These are phyloP conservation scores for Penicillium canariense DNA, from an alignment of 495 filamentous ascomycete genomes.

Conservation along the genomic window DNA sequence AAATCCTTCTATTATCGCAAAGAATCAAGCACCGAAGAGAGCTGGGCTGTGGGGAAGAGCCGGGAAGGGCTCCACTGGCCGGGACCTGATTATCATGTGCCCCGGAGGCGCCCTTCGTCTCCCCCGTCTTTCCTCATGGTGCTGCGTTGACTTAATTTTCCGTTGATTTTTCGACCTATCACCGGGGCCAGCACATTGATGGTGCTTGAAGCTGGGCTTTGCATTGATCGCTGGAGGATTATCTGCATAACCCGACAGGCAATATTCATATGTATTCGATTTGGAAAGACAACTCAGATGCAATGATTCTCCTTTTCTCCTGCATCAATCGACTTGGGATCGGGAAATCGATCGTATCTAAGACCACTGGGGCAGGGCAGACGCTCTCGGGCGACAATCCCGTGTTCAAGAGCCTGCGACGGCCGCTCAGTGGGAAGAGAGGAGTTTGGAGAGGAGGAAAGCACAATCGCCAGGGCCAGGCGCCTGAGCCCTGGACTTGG, in stretches of 20 bases:
- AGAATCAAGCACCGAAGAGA: not conserved
- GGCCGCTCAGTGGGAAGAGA: not conserved
- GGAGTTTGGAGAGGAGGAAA: too few relatives aligned
- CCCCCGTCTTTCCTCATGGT: constrained; percentile 1
- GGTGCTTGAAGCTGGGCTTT: not conserved
- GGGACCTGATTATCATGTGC: not conserved
- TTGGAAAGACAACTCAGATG: not conserved
- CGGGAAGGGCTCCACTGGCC: not conserved
- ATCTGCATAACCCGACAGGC: not conserved
- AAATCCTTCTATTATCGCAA: not conserved
- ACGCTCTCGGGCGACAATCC: not conserved
- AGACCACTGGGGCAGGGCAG: not conserved
- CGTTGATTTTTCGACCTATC: not conserved
- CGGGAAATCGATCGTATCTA: not conserved
- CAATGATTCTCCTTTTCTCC: not conserved
- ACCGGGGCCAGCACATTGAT: not conserved
- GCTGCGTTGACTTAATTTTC: not conserved
- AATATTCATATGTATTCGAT: not conserved
- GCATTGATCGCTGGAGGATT: not conserved
- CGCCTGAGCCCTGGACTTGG: not conserved
- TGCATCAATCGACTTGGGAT: constrained; percentile 3
- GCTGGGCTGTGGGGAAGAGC: not conserved
- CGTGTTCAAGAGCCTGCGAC: too few relatives aligned
- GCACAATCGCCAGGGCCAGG: constrained; percentile 1
- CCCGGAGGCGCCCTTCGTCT: not conserved